Percentiles rank a stretch among this genome's conserved stretches.
These are phyloP conservation scores for Schizosaccharomyces versatilis DNA, from an alignment of 1,139 yeast species.

Conservation along the genomic window DNA sequence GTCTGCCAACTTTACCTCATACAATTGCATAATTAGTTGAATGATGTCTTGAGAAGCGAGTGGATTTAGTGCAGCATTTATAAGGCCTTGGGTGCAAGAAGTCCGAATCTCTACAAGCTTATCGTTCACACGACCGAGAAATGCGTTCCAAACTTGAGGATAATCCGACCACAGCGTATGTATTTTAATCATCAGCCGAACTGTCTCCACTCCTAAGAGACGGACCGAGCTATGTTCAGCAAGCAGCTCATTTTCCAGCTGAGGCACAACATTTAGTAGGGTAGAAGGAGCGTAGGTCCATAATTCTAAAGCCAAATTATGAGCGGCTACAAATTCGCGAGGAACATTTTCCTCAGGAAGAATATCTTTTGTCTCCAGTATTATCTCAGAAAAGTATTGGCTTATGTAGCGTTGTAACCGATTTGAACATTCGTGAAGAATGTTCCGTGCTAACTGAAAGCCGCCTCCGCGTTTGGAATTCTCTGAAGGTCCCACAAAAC, in stretches of 20 bases:
- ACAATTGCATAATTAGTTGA: conserved; percentile 33
- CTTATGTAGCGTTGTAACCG: conserved; percentile 59
- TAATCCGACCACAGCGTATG: conserved; percentile 40
- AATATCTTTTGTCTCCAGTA: conserved; percentile 19
- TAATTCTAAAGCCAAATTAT: conserved; percentile 38
- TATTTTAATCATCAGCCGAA: conserved; percentile 42
- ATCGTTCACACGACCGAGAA: conserved; percentile 61
- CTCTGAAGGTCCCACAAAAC: background rate
- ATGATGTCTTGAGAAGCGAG: conserved; percentile 22
- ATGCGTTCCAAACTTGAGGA: conserved; percentile 39
- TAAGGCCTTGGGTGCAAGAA: conserved; percentile 45
- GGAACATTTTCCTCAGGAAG: conserved; percentile 18
- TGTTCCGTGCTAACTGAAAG: conserved; percentile 39
- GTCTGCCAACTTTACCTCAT: conserved; percentile 51
- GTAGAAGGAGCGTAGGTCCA: conserved; percentile 68
- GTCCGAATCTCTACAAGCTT: conserved; percentile 39
- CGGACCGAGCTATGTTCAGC: conserved; percentile 49
- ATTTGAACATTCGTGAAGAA: conserved; percentile 53
- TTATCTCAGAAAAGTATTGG: conserved; percentile 55
- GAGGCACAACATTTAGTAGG: conserved; percentile 51
- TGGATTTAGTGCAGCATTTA: conserved; percentile 25
- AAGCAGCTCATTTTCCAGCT: conserved; percentile 50
- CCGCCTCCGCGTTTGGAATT: conserved; percentile 26
- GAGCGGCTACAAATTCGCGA: conserved; percentile 35
- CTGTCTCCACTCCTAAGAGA: conserved; percentile 45